Conservation (phyloP, 257 asterid genomes). For the Solanum gracilifrons region DNA sequence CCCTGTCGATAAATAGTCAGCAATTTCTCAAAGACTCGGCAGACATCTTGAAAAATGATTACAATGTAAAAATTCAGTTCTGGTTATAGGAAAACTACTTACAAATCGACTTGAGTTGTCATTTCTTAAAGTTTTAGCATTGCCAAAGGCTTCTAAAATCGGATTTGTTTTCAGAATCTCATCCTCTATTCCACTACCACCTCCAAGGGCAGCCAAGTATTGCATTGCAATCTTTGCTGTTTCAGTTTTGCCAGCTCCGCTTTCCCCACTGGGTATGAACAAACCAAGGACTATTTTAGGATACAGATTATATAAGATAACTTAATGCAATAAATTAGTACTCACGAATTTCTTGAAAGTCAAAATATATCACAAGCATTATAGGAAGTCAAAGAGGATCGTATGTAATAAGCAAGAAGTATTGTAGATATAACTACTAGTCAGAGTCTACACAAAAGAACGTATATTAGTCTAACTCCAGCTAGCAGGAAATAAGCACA, state of each 20-base stretch:
- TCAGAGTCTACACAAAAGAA: not conserved
- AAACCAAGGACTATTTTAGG: conserved; percentile 11
- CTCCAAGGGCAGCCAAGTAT: conserved; percentile 95
- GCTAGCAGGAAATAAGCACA: not conserved
- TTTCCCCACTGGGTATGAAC: conserved; percentile 71
- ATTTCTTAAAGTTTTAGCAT: conserved; percentile 94
- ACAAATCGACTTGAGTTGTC: conserved; percentile 99
- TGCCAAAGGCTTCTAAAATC: conserved; percentile 95
- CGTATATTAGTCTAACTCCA: not conserved
- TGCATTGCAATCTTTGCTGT: conserved; percentile 99
- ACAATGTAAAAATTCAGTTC: not conserved
- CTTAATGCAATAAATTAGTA: not conserved
- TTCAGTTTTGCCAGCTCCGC: conserved; percentile 99
- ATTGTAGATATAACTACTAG: not conserved
- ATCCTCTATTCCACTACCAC: conserved; percentile 96
- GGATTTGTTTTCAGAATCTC: conserved; percentile 97
- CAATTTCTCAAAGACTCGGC: not conserved
- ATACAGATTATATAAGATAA: not conserved
- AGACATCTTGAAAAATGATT: not conserved
- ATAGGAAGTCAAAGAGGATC: not conserved
- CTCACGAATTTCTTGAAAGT: not conserved
- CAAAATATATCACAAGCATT: not conserved
- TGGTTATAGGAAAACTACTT: conserved; percentile 27
- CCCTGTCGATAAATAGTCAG: conserved; percentile 45
- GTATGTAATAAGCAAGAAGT: not conserved